Evolutionary conservation across 441 rosid species (phyloP), one percentile per base, ranked within the genome.

Genomic region (Pelargonium myrrhifolium): DNA sequence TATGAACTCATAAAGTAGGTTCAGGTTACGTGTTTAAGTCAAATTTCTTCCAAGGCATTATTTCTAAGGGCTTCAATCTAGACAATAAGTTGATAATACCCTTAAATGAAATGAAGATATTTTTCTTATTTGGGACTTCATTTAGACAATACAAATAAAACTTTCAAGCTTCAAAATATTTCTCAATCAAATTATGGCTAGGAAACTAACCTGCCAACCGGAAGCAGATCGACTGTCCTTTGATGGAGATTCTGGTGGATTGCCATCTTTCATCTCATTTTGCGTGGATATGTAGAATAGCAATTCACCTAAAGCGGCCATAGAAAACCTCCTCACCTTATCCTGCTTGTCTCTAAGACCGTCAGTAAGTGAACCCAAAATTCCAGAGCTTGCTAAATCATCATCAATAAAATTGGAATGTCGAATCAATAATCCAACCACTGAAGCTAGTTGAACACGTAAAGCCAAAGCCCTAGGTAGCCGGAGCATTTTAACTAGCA

Each of bases 291-390:
- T 85, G 75, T 94, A 94, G 82, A 91, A 94, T 65, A 94, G 78
- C 83, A 94, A 72, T 79, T 94, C 99, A 58, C 99, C 99, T 76
- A 94, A 78, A 80, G 99, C 97, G 47, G 96, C 99, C 99, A 94
- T 89, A 15, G 88, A 89, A 74, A 91, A 91, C 76, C 97, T 83
- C 79, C 99, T 87, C 65, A 91, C 92, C 76, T 91, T 93, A 74
- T 94, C 97, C 77, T 91, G 96, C 80, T 81, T 86, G 83, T 89
- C 96, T 70, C 96, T 85, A n/a, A 94, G 93, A 78, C 96, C 95
- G 78, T 85, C 90, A 26, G 93, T 85, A 65, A 94, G 92, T 56
- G 96, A 86, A 72, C 88, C 93, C 62, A 91, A 70, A 74, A 94
- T 89, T 69, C 97, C 99, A 62, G 96, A 94, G 82, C 82, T 82